These are phyloP conservation scores for Cerrena zonata DNA, from an alignment of 1,284 basidiomycete species.

Conservation along the genomic window DNA sequence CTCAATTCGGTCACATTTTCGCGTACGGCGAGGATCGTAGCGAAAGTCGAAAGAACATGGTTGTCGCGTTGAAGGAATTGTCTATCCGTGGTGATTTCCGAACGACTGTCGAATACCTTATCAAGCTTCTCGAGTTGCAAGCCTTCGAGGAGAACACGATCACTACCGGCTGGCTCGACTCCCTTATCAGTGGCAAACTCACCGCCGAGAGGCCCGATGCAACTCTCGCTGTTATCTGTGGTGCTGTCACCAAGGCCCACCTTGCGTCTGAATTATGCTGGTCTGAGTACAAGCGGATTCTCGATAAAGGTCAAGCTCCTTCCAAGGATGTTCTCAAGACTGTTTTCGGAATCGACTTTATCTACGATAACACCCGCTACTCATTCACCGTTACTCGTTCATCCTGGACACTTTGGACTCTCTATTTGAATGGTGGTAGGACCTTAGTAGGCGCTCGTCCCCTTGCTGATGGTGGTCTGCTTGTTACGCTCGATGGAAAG, in stretches of 20 bases:
- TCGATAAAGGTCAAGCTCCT: slow-evolving; percentile 98
- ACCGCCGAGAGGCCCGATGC: slow-evolving; percentile 94
- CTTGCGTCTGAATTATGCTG: slow-evolving; percentile 85
- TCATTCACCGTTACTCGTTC: slow-evolving; percentile 94
- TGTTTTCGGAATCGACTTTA: slow-evolving; percentile 95
- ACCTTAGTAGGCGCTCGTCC: slow-evolving; percentile 86
- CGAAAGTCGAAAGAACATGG: slow-evolving; percentile 98
- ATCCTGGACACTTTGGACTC: slow-evolving; percentile 82
- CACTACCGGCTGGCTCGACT: slow-evolving; percentile 98
- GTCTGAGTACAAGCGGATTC: slow-evolving; percentile 88
- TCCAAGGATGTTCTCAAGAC: slow-evolving; percentile 93
- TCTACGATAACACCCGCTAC: slow-evolving; percentile 94
- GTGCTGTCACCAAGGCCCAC: slow-evolving; percentile 95
- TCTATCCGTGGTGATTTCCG: slow-evolving; percentile 99
- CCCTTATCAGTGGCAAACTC: slow-evolving; percentile 90
- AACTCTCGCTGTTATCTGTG: slow-evolving; percentile 90
- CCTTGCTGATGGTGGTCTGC: slow-evolving; percentile 90
- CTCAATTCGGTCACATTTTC: slow-evolving; percentile 98
- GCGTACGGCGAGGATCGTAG: slow-evolving; percentile 95
- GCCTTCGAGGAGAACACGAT: slow-evolving; percentile 97
- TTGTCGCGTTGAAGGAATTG: slow-evolving; percentile 95
- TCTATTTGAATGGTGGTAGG: slow-evolving; percentile 92
- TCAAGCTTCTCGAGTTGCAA: slow-evolving; percentile 93
- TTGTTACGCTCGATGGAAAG: slow-evolving; percentile 87
- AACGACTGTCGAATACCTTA: slow-evolving; percentile 97